Evolutionary conservation across 1,139 yeast genomes (phyloP).

Genomic region (Debaryomyces udenii): DNA sequence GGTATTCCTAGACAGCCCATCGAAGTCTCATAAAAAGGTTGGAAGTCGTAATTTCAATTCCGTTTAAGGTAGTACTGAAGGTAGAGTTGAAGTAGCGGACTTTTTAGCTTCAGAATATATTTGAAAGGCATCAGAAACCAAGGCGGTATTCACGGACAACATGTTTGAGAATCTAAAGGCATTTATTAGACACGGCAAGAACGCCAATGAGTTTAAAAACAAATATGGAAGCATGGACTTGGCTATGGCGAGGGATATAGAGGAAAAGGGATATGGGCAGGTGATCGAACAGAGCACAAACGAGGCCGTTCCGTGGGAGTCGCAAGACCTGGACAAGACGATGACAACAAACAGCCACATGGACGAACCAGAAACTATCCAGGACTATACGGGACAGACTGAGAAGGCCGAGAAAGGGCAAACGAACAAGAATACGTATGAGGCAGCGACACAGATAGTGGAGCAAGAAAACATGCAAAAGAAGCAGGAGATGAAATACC

Average conservation of each 20-base stretch:
- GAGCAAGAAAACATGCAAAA: slow-evolving; percentile 56
- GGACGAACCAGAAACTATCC: not conserved
- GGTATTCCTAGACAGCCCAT: no score
- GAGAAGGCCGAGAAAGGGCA: not conserved
- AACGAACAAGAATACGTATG: slow-evolving; percentile 34
- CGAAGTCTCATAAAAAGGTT: no score
- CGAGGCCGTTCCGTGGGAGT: not conserved
- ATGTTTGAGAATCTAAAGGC: slow-evolving; percentile 70
- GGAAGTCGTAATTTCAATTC: no score
- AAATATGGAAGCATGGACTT: slow-evolving; percentile 14
- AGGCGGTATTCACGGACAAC: slow-evolving; percentile 6
- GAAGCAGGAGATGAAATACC: slow-evolving; percentile 44
- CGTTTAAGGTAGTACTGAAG: no score
- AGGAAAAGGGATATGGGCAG: not conserved
- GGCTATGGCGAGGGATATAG: not conserved
- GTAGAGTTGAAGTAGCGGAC: no score
- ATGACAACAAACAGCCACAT: not conserved
- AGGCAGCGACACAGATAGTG: slow-evolving; percentile 62
- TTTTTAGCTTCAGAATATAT: no score
- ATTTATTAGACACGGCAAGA: slow-evolving; percentile 82
- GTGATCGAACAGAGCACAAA: not conserved
- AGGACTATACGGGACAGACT: not conserved
- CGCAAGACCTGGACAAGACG: not conserved
- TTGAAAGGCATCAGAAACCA: no score
- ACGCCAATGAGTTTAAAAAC: slow-evolving; percentile 54